These are phyloP conservation scores for Centella asiatica DNA, from an alignment of 129 eudicot genomes.

Conservation along the genomic window DNA sequence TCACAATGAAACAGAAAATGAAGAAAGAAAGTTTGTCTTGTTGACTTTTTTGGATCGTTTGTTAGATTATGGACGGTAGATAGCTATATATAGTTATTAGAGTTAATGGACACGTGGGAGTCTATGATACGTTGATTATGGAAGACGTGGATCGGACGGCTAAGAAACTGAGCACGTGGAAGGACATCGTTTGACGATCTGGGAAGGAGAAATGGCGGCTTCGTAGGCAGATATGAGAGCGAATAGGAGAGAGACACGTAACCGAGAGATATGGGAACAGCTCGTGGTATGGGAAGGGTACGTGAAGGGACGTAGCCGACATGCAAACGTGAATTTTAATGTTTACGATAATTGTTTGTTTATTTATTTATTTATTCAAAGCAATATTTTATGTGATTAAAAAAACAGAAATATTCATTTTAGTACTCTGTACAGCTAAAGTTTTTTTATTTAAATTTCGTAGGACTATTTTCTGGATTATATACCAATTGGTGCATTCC, in stretches of 20 bases:
- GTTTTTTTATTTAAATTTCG: no score
- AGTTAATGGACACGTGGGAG: slow-evolving; percentile 34
- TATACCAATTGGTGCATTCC: no score
- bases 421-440: no score
- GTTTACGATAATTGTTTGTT: background rate
- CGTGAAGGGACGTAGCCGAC: slow-evolving; percentile 29
- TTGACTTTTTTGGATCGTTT: background rate
- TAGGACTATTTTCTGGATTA: no score
- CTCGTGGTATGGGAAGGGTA: slow-evolving; percentile 1
- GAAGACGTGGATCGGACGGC: slow-evolving; percentile 19
- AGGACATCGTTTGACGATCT: slow-evolving; percentile 16
- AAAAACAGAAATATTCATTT: no score
- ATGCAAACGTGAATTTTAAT: slow-evolving; percentile 2
- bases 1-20: no score
- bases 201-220: slow-evolving; percentile 22
- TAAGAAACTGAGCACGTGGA: slow-evolving; percentile 29
- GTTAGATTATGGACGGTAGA: background rate
- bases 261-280: background rate
- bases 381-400: background rate
- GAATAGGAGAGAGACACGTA: slow-evolving; percentile 12
- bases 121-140: slow-evolving; percentile 10
- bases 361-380: background rate
- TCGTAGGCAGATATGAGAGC: slow-evolving; percentile 26
- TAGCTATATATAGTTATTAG: slow-evolving; percentile 16
- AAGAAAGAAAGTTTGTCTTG: no score